These are phyloP conservation scores for Erodium maritimum DNA, from an alignment of 345 rosid species.

Conservation along the genomic window DNA sequence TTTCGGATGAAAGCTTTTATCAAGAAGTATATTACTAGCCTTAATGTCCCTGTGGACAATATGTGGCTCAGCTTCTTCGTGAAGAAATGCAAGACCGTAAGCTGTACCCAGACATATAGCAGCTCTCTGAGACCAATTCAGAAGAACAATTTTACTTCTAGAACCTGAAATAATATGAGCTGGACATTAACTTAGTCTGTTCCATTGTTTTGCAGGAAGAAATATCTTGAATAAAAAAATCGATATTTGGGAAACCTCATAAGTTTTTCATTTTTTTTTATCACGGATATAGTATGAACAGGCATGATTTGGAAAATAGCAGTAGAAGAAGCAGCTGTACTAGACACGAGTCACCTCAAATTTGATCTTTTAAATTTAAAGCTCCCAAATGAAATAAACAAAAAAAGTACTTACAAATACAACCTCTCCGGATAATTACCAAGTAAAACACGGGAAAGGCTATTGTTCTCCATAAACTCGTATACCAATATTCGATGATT, in stretches of 20 bases:
- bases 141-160: conserved; percentile 27
- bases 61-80: conserved; percentile 46
- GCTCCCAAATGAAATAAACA: too few species aligned
- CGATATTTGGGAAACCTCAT: too few species aligned
- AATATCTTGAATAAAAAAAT: too few species aligned
- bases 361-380: too few species aligned
- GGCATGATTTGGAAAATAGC: neutral
- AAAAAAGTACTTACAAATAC: too few species aligned
- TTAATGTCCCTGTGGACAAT: conserved; percentile 76
- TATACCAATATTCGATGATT: conserved; percentile 41
- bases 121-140: conserved; percentile 53
- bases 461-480: conserved; percentile 61
- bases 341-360: too few species aligned
- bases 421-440: conserved; percentile 16
- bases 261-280: too few species aligned
- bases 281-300: too few species aligned
- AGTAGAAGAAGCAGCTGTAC: too few species aligned
- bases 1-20: conserved; percentile 39
- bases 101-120: conserved; percentile 57
- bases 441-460: conserved; percentile 48
- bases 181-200: conserved; percentile 1
- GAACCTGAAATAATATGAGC: conserved; percentile 30
- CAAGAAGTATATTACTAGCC: conserved; percentile 73
- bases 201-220: too few species aligned
- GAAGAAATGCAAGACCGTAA: conserved; percentile 55